Evolutionary conservation across 176 grass and related monocot species (phyloP).

Genomic region (Carex cristatella): DNA sequence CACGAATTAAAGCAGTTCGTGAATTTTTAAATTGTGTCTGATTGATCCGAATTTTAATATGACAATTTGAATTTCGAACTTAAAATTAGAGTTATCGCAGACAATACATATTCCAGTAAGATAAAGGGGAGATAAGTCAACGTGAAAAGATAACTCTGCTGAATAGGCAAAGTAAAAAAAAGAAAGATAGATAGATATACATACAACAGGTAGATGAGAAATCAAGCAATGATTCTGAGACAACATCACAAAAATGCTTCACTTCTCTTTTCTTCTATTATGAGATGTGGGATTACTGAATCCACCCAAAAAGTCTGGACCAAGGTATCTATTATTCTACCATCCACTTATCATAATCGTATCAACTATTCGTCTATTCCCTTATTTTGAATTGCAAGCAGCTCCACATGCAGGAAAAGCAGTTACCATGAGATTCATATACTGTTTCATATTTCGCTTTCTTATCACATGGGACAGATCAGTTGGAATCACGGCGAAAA

Average conservation of each 20-base stretch:
- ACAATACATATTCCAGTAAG: background rate
- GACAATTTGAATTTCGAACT: too few relatives aligned
- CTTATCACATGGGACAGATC: background rate
- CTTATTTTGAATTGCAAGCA: slow-evolving; percentile 5
- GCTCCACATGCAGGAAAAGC: background rate
- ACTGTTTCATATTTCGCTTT: background rate
- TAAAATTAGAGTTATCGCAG: too few relatives aligned
- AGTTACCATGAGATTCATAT: slow-evolving; percentile 2
- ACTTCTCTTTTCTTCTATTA: slow-evolving; percentile 9
- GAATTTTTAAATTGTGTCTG: too few relatives aligned
- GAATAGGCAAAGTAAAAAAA: background rate
- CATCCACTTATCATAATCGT: slow-evolving; percentile 13
- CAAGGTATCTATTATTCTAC: slow-evolving; percentile 22
- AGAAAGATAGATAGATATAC: background rate
- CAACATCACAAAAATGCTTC: slow-evolving; percentile 23
- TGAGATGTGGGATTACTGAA: slow-evolving; percentile 27
- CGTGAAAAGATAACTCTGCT: slow-evolving; percentile 15
- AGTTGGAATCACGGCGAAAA: background rate
- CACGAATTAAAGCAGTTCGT: too few relatives aligned
- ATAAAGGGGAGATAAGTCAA: background rate
- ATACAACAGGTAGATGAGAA: background rate
- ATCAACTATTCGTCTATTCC: background rate
- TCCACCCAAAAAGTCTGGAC: slow-evolving; percentile 28
- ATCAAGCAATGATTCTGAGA: slow-evolving; percentile 13
- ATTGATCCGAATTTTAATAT: too few relatives aligned